Percentiles rank a stretch among this genome's conserved stretches.
phyloP scores from a whole-genome alignment of 805 yeast genomes.

The Candida ortonii region DNA sequence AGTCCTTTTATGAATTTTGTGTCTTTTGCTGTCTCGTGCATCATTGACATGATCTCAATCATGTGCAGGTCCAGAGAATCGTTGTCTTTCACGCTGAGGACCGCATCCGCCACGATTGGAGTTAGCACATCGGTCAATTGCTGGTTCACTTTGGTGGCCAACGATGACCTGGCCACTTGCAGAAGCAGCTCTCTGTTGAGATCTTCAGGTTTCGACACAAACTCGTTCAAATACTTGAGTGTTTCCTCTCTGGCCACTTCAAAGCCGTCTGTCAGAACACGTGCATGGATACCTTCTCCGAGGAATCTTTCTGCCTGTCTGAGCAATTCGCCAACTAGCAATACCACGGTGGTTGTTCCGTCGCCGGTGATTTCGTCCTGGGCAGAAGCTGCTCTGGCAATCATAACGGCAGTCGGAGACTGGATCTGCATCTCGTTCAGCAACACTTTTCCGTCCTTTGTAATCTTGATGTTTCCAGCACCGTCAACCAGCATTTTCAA shows the following conservation, averaged over 20 bases:
- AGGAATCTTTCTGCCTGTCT: conserved; percentile 92
- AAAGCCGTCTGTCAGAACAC: conserved; percentile 92
- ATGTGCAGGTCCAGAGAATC: conserved; percentile 79
- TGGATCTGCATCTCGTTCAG: conserved; percentile 96
- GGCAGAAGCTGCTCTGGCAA: conserved; percentile 96
- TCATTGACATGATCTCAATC: conserved; percentile 99
- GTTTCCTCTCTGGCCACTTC: conserved; percentile 82
- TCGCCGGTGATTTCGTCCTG: conserved; percentile 99
- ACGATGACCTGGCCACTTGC: conserved; percentile 88
- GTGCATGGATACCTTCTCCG: conserved; percentile 93
- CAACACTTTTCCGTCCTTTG: conserved; percentile 95
- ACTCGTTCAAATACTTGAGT: conserved; percentile 64
- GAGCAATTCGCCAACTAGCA: conserved; percentile 89
- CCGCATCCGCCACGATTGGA: conserved; percentile 97
- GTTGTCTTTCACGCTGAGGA: conserved; percentile 64
- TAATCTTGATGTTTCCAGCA: conserved; percentile 89
- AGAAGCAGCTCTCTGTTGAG: conserved; percentile 82
- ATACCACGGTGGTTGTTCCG: conserved; percentile 94
- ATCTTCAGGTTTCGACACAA: conserved; percentile 50
- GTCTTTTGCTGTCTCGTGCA: conserved; percentile 81
- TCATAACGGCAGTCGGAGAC: conserved; percentile 84
- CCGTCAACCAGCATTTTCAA: conserved; percentile 96
- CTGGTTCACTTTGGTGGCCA: conserved; percentile 78
- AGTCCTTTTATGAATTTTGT: conserved; percentile 83
- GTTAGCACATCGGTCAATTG: conserved; percentile 79